Percentiles rank a stretch among this genome's conserved stretches.
Conservation (phyloP, 1,139 yeast species). For the Hyphopichia burtonii region DNA sequence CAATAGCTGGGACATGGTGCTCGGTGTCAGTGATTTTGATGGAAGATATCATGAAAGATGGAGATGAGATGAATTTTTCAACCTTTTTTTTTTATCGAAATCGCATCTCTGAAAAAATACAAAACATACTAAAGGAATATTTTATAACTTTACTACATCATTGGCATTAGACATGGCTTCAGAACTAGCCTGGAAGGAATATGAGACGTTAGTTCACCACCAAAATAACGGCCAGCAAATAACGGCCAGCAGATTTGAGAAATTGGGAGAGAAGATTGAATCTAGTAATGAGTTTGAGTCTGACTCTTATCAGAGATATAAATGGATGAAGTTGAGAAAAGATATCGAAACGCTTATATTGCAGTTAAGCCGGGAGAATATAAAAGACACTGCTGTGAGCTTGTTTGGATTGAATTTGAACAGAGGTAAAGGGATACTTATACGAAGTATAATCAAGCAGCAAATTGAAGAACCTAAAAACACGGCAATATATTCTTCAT, state of each 20-base stretch:
- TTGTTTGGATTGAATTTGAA: conserved; percentile 54
- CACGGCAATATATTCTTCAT: conserved; percentile 55
- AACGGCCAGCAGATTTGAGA: conserved; percentile 51
- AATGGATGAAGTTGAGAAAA: conserved; percentile 56
- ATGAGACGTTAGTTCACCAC: conserved; percentile 33
- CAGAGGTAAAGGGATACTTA: conserved; percentile 61
- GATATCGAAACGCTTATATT: conserved; percentile 49
- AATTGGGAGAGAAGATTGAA: conserved; percentile 17
- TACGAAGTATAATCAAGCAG: conserved; percentile 55
- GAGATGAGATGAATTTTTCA: background rate
- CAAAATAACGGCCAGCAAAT: conserved; percentile 48
- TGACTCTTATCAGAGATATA: conserved; percentile 34
- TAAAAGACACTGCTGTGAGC: conserved; percentile 46
- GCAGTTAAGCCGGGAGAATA: conserved; percentile 44
- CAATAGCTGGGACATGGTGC: background rate
- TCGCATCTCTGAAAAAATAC: background rate
- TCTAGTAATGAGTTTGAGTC: background rate
- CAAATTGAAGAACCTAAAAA: conserved; percentile 41
- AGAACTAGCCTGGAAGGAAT: conserved; percentile 22
- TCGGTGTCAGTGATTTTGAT: background rate
- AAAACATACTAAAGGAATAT: background rate
- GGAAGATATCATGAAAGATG: background rate
- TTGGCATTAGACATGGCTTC: too few relatives aligned
- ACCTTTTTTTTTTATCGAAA: background rate
- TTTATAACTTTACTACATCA: too few relatives aligned